Evolutionary conservation across 371 early-diverging fungal genomes (phyloP).

Genomic region (Mortierella sp.): DNA sequence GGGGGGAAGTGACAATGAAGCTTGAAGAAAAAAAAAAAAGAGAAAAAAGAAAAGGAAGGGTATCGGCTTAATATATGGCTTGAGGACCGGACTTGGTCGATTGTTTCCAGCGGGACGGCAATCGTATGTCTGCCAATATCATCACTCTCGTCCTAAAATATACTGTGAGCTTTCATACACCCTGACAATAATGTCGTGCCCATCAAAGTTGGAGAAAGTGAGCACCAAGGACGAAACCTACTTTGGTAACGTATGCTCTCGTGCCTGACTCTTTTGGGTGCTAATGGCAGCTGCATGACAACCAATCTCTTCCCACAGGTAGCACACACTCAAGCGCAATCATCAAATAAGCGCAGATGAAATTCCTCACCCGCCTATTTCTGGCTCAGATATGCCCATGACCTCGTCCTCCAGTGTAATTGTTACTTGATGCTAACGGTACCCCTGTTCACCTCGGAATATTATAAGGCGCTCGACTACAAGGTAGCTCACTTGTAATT

Average conservation of each 20-base stretch:
- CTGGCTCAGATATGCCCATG: too few relatives aligned
- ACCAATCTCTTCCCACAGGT: not conserved
- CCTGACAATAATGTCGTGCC: not conserved
- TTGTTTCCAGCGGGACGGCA: not conserved
- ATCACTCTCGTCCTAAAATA: not conserved
- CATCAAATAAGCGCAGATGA: too few relatives aligned
- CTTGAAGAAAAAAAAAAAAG: not conserved
- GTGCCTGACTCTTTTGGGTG: not conserved
- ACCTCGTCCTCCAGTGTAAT: too few relatives aligned
- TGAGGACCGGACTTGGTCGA: too few relatives aligned
- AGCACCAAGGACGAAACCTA: not conserved
- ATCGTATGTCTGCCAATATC: not conserved
- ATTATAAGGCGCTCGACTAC: too few relatives aligned
- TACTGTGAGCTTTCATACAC: not conserved
- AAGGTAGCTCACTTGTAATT: too few relatives aligned
- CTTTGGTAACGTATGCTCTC: slow-evolving; percentile 6
- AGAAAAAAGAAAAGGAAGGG: not conserved
- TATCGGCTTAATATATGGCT: not conserved
- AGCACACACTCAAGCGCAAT: too few relatives aligned
- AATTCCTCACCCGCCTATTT: too few relatives aligned
- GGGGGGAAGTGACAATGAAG: slow-evolving; percentile 18
- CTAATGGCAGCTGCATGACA: not conserved
- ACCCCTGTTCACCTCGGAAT: too few relatives aligned
- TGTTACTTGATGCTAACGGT: too few relatives aligned
- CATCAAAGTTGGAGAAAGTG: not conserved